Evolutionary conservation across 441 rosid genomes (phyloP), one percentile per base, ranked within the genome.

Genomic region (Manihot esculenta): DNA sequence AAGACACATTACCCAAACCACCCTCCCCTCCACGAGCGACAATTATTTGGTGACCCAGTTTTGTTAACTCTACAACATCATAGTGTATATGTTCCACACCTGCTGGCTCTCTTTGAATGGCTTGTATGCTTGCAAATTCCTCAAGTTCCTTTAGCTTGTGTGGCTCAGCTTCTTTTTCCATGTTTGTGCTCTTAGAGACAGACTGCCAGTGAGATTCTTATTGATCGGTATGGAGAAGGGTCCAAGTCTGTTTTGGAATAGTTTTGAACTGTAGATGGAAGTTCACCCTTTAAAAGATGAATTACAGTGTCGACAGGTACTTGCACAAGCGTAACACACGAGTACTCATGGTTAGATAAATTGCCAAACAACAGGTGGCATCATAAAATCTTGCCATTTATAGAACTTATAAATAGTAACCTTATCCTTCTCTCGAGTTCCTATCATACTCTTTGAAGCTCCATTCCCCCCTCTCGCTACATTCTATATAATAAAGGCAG

Each of bases 231-330:
- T 66, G 88, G 38, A 93, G 82, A 35, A 77, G 97, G 98, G 78
- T 91, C 96, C 73, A 84, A 77, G 75, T 78, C 83, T 70, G 68
- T 72, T 1, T 73, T 65, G 45, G 92, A 79, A 56, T 14, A 53
- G 5, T 51, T 69, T 77, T 84, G 83, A 59, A 85, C 74, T 23
- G 66, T 27, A 18, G 77, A 76, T 24, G 91, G 86, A 67, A 88
- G 79, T 75, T 91, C 94, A 65, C 98, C 97, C 61, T 80, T 74
- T 27, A 82, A 60, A 74, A 91, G 89, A 86, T 93, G 98, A 85
- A 91, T 81, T 66, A 91, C 92, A 20, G 97, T 86, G 72, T 96
- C 98, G 71, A 87, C 75, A 18, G 98, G 98, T 20, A 93, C 98
- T 67, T 64, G 88, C 71, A 91, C 77, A 75, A 87, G n/a, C 82